Evolutionary conservation across 1,284 basidiomycete species (phyloP).

Genomic region (Cryptococcus sp.): DNA sequence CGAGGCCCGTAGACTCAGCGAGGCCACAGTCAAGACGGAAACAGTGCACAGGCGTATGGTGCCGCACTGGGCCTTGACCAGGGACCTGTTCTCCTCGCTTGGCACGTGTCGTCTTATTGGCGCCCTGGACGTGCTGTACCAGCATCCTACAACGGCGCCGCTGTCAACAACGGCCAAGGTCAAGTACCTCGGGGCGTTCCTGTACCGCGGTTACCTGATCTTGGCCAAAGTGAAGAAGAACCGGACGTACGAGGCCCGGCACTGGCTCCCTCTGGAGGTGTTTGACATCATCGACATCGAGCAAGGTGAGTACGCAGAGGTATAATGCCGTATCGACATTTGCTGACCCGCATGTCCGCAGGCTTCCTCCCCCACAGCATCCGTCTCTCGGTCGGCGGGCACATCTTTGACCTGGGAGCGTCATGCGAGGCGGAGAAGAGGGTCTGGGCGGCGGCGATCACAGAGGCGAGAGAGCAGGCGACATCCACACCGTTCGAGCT

Average conservation of each 20-base stretch:
- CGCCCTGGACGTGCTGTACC: slow-evolving; percentile 75
- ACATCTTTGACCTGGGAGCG: slow-evolving; percentile 77
- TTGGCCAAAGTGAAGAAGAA: slow-evolving; percentile 79
- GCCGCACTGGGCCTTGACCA: slow-evolving; percentile 42
- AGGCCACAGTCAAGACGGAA: slow-evolving; percentile 64
- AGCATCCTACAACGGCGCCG: slow-evolving; percentile 52
- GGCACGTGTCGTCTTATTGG: slow-evolving; percentile 73
- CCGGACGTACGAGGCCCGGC: slow-evolving; percentile 74
- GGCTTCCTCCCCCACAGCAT: slow-evolving; percentile 76
- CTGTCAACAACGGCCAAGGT: slow-evolving; percentile 59
- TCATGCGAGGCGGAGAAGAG: slow-evolving; percentile 74
- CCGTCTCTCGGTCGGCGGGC: slow-evolving; percentile 62
- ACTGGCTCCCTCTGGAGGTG: slow-evolving; percentile 75
- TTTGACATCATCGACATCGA: slow-evolving; percentile 69
- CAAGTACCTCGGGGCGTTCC: slow-evolving; percentile 81
- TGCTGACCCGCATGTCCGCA: slow-evolving; percentile 40
- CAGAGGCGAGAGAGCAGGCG: slow-evolving; percentile 44
- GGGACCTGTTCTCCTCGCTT: slow-evolving; percentile 62
- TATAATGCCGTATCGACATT: not conserved
- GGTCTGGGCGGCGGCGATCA: slow-evolving; percentile 71
- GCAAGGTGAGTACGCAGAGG: slow-evolving; percentile 56
- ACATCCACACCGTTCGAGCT: slow-evolving; percentile 45
- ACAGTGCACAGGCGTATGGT: slow-evolving; percentile 67
- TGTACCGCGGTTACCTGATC: slow-evolving; percentile 80
- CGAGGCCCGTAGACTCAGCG: slow-evolving; percentile 57